Base-by-base conservation (phyloP, 441 rosid genomes). In the Corymbia calophylla region DNA sequence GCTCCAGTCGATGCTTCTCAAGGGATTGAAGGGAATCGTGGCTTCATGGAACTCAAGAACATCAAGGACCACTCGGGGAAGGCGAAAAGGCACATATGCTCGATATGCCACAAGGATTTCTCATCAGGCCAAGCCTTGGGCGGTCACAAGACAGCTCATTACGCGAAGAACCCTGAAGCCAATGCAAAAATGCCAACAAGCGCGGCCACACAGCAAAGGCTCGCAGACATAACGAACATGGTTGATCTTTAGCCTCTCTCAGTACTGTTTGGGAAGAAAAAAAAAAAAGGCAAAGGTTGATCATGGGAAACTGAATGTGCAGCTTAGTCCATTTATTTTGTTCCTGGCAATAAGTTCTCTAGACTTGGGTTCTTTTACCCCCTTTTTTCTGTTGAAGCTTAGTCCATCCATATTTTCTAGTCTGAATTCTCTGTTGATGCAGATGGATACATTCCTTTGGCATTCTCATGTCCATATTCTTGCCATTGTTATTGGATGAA, bases 71-170 rank as follows among this genome's bases (percentile, higher is more conserved):
- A 77, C 88, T 64, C 89, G 51, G 89, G 88, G 87, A 92, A 86
- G 89, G 73, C 82, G 62, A 93, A 93, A 93, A 92, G 47, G 91
- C 90, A 91, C 87, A 85, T 81, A 87, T 95, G 98, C 91, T 89
- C 84, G 48, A 87, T 91, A 81, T 94, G 96, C 92, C 90, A 88
- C 19, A 95, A 89, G 93, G 70, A 39, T 66, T 94, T 95, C 64
- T 84, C 87, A 25, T 93, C 96, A 27, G 95, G 93, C 84, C 94
- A 93, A 92, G 98, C 95, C 90, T 91, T 95, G 92, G 97, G 96
- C 88, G 95, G 97, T 90, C 99, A 95, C 91, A 94, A 91, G 93
- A 95, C 92, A 92, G 89, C 91, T 90, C 97, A 95, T 85, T 17
- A 90, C 85, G 62, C 19, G 86, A 92, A 89, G 87, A 87, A 80